Base-by-base conservation (phyloP, 2,329 filamentous ascomycete species). In the Phialocephala sp. region DNA sequence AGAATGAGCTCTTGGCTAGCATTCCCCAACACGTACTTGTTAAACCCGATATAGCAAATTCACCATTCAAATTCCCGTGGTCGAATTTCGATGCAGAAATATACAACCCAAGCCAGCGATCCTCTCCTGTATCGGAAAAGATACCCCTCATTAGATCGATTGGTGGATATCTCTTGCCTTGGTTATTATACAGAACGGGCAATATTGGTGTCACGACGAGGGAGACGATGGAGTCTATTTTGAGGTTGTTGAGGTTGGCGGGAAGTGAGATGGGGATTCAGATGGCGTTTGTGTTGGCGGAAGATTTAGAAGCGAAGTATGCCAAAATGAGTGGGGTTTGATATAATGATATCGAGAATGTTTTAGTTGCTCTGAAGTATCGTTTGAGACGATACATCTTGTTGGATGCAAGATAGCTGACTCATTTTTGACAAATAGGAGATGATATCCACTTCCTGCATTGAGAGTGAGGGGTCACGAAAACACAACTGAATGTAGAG, bases 101-200 rank as follows among this genome's bases (percentile, higher is more conserved):
- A 1, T 58, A 58, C 22, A 22, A 58, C 9, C 35, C 55, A 14
- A 58, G 12, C 9, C 55, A 39, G 36, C 2, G 11, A 22, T 41
- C n/a, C 14, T 39, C 55, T 20, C 18, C 54, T n/a, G 54, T 20
- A 18, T 56, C 36, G 8, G 32, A 22, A 2, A 20, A 41, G n/a
- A 58, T 58, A 39, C 55, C 55, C 8, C 24, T 58, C 11, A 15
- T 58, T 20, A n/a, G 55, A 58, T n/a, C 18, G 4, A 22, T 58
- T 22, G 62, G 67, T 18, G 59, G 62, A 6, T 56, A 65, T 56
- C 57, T 69, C 14, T 37, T 69, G 24, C 47, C 66, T 9, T 69
- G 65, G 67, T 62, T 62, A 9, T 39, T 69, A 12, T 69, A 61
- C n/a, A 59, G 67, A 41, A 61, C 60, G 22, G 67, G 65, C 12